Conservation (phyloP, 257 asterid species). For the Plectranthus barbatus region DNA sequence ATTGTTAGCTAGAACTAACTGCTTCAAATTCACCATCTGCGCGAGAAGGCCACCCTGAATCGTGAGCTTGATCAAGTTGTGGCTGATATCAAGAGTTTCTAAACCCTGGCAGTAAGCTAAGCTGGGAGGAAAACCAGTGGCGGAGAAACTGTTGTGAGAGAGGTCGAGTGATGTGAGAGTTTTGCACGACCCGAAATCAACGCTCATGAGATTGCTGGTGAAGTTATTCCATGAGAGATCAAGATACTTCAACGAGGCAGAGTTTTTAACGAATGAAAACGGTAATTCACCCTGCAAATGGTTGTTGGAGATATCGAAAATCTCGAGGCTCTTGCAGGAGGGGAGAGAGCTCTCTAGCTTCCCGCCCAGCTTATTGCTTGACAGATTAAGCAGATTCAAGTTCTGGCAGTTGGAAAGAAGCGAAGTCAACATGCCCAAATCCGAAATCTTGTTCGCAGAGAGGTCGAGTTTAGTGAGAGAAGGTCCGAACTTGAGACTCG, state of each 20-base stretch:
- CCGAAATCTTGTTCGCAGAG: slow-evolving; percentile 49
- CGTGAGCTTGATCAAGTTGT: slow-evolving; percentile 34
- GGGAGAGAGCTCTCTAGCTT: slow-evolving; percentile 31
- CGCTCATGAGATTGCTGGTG: slow-evolving; percentile 33
- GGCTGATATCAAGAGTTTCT: slow-evolving; percentile 47
- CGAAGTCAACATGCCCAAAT: slow-evolving; percentile 31
- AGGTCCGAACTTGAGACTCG: slow-evolving; percentile 46
- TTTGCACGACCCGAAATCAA: slow-evolving; percentile 43
- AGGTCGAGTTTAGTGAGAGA: slow-evolving; percentile 57
- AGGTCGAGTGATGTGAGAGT: slow-evolving; percentile 49
- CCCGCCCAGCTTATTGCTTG: slow-evolving; percentile 48
- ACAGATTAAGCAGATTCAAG: slow-evolving; percentile 48
- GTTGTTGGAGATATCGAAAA: slow-evolving; percentile 40
- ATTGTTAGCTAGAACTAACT: slow-evolving; percentile 41
- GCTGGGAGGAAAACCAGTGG: slow-evolving; percentile 44
- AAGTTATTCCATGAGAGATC: slow-evolving; percentile 73
- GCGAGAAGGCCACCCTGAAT: slow-evolving; percentile 51
- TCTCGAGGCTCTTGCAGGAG: slow-evolving; percentile 47
- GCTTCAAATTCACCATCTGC: slow-evolving; percentile 46
- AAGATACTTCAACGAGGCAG: slow-evolving; percentile 25
- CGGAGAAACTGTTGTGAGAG: slow-evolving; percentile 50
- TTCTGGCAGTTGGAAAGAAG: slow-evolving; percentile 49
- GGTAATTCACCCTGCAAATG: slow-evolving; percentile 43
- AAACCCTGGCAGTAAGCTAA: slow-evolving; percentile 53
- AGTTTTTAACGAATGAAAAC: slow-evolving; percentile 17